Base-by-base conservation (phyloP, 2,329 filamentous ascomycete species). In the Graphilbum fragrans region DNA sequence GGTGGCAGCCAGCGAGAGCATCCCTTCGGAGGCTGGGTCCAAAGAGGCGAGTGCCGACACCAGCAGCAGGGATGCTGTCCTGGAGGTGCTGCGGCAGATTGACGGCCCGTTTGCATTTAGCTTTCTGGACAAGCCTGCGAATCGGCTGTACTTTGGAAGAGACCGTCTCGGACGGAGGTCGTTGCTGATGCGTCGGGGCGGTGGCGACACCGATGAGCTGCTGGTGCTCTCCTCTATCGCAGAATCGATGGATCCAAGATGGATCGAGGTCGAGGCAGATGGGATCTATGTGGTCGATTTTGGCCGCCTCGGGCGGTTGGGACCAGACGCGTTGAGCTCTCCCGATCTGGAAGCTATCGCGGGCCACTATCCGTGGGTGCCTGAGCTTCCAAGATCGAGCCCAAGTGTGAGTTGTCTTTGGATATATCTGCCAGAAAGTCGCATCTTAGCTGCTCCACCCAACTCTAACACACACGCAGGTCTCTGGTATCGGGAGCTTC, bases 101-200 rank as follows among this genome's bases (percentile, higher is more conserved):
- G 73, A 80, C 44, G 92, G 92, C 0, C 90, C 92, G 0, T 96
- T 92, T 63, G 85, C 90, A 2, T 92, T 96, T 59, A 74, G 90
- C 6, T 95, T 82, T 58, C 82, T 82, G 53, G 82, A 95, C 62
- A 70, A 67, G 16, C 53, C 57, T 10, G 65, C 71, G 41, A 65
- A 64, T 10, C 71, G 70, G 34, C 49, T 96, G 14, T 94, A 81
- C 59, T 95, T 84, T 58, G 87, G 84, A 7, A 75, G 92, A 49
- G 92, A 98, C 58, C 82, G 83, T 44, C 70, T 98, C 3, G 92
- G 92, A 9, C 74, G 92, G 43, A 75, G 92, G 38, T 96, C 92
- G 14, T 65, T 98, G 29, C 66, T 95, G 35, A 62, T 71, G 17
- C 71, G 72, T 3, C 19, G 2, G 9, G 10, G 25, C 3, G 35